phyloP scores from a whole-genome alignment of 1,284 basidiomycete species.

The Cystobasidium sp. region DNA sequence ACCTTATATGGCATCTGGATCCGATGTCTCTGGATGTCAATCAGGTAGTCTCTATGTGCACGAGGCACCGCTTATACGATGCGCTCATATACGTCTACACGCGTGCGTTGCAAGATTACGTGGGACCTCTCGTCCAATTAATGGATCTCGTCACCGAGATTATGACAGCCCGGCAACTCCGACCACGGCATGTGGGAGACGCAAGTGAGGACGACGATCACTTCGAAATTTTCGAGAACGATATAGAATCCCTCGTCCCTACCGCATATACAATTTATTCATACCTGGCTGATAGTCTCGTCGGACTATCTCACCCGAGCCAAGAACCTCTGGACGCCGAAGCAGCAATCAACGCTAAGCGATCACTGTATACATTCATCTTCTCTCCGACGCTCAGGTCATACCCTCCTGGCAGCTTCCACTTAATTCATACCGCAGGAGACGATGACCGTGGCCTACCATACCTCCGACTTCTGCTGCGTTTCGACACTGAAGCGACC shows the following conservation, averaged over 20 bases:
- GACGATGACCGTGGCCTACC: constrained; percentile 66
- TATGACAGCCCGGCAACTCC: constrained; percentile 60
- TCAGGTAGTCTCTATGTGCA: constrained; percentile 85
- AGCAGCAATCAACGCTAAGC: constrained; percentile 66
- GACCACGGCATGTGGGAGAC: constrained; percentile 54
- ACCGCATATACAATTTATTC: constrained; percentile 92
- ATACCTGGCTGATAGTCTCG: constrained; percentile 84
- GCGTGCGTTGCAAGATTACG: constrained; percentile 78
- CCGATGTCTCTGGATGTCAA: constrained; percentile 90
- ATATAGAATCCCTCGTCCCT: constrained; percentile 67
- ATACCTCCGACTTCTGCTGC: constrained; percentile 80
- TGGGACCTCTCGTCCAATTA: constrained; percentile 85
- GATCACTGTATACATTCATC: constrained; percentile 52
- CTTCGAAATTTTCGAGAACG: constrained; percentile 45
- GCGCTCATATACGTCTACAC: constrained; percentile 94
- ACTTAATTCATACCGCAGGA: constrained; percentile 44
- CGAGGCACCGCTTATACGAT: constrained; percentile 81
- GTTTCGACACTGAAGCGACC: constrained; percentile 91
- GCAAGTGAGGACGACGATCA: constrained; percentile 27
- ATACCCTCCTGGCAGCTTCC: constrained; percentile 66
- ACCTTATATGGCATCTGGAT: constrained; percentile 94
- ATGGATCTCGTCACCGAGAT: constrained; percentile 75
- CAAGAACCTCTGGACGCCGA: constrained; percentile 70
- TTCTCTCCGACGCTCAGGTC: constrained; percentile 42
- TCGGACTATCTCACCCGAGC: constrained; percentile 84